Evolutionary conservation across 2,329 filamentous ascomycete genomes (phyloP).

Genomic region (Epichloe brachyelytri): DNA sequence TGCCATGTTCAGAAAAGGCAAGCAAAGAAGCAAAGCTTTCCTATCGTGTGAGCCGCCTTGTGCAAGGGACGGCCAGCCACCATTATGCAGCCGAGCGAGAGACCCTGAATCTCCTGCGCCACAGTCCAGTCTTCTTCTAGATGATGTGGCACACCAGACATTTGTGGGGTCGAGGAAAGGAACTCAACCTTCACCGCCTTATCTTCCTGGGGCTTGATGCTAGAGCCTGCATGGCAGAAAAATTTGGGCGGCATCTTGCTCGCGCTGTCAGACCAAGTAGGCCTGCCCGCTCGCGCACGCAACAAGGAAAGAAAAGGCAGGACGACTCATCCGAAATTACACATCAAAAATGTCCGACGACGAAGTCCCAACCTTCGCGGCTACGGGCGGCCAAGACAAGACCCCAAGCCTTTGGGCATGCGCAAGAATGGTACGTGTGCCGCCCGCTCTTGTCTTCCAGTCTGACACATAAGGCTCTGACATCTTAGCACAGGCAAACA

Average conservation of each 20-base stretch:
- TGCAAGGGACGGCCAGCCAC: not conserved
- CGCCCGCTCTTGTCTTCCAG: not conserved
- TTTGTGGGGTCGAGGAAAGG: not conserved
- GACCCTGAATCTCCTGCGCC: slow-evolving; percentile 4
- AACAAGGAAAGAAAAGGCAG: not conserved
- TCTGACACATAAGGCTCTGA: slow-evolving; percentile 5
- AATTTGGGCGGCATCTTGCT: not conserved
- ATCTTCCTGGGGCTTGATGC: not conserved
- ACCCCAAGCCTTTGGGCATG: slow-evolving; percentile 45
- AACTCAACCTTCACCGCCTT: slow-evolving; percentile 1
- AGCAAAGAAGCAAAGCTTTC: no score
- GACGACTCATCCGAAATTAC: not conserved
- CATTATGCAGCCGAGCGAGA: not conserved
- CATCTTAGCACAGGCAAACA: slow-evolving; percentile 61
- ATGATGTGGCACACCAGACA: not conserved
- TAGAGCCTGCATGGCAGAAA: slow-evolving; percentile 1
- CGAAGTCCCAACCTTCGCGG: not conserved
- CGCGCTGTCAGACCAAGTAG: not conserved
- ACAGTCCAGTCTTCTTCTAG: not conserved
- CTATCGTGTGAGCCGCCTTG: not conserved
- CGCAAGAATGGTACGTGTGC: slow-evolving; percentile 63
- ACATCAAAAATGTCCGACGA: slow-evolving; percentile 4
- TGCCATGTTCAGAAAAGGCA: not conserved
- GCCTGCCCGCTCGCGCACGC: not conserved
- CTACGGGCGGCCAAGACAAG: slow-evolving; percentile 15